A percentile compares a stretch with the other conserved stretches of the same genome.
Conservation (phyloP, 306 rosid genomes). For the Argentina anserina region DNA sequence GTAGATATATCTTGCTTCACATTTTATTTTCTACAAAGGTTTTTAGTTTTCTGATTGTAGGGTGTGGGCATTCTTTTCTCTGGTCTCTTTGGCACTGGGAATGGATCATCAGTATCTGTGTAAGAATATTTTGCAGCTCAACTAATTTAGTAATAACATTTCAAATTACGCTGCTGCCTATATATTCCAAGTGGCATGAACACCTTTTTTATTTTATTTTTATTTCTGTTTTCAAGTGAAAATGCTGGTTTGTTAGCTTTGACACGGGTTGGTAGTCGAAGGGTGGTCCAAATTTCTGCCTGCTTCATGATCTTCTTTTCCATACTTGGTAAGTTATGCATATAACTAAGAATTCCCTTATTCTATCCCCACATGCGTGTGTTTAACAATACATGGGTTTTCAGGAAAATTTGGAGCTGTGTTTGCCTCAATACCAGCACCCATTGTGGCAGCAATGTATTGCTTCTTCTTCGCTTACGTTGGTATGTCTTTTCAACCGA, state of each 20-base stretch:
- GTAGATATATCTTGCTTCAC: background rate
- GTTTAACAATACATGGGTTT: slow-evolving; percentile 11
- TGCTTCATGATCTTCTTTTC: slow-evolving; percentile 97
- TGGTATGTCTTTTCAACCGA: slow-evolving; percentile 51
- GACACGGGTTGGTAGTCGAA: slow-evolving; percentile 95
- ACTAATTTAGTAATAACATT: slow-evolving; percentile 10
- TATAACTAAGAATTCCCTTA: background rate
- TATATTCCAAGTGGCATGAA: slow-evolving; percentile 3
- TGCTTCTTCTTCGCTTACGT: slow-evolving; percentile 97
- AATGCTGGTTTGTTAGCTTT: slow-evolving; percentile 91
- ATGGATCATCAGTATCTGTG: slow-evolving; percentile 90
- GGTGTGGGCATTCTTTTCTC: slow-evolving; percentile 86
- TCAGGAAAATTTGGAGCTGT: slow-evolving; percentile 95
- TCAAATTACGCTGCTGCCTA: background rate
- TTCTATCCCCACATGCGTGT: background rate
- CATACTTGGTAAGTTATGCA: slow-evolving; percentile 56
- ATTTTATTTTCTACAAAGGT: slow-evolving; percentile 5
- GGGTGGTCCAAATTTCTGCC: slow-evolving; percentile 93
- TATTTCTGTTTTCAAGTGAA: slow-evolving; percentile 58
- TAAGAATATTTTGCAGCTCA: slow-evolving; percentile 39
- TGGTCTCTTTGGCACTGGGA: slow-evolving; percentile 92
- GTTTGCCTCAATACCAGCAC: slow-evolving; percentile 93
- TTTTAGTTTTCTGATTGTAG: slow-evolving; percentile 35
- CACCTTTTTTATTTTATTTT: slow-evolving; percentile 16
- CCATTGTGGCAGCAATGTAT: slow-evolving; percentile 79